These are phyloP conservation scores for Pseudozyma flocculosa DNA, from an alignment of 1,284 basidiomycete species.

Conservation along the genomic window DNA sequence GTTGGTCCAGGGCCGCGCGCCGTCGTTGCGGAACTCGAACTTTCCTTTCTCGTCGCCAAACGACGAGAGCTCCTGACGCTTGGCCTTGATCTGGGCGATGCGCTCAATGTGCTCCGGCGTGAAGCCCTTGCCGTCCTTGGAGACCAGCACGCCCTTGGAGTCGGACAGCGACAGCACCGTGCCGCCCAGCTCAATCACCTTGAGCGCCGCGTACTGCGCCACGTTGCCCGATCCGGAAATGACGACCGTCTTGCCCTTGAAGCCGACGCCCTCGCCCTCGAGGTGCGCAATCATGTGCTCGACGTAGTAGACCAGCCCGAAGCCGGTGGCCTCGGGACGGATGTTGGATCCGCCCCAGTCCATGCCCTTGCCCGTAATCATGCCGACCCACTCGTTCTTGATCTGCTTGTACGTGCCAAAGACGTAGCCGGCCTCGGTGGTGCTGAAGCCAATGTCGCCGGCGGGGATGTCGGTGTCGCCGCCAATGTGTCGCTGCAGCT, in stretches of 20 bases:
- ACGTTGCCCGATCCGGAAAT: conserved; percentile 73
- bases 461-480: conserved; percentile 76
- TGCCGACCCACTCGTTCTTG: conserved; percentile 73
- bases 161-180: conserved; percentile 76
- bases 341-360: conserved; percentile 65
- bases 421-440: conserved; percentile 56
- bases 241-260: conserved; percentile 67
- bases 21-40: conserved; percentile 48
- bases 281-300: conserved; percentile 65
- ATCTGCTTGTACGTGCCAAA: conserved; percentile 67
- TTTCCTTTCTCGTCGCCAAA: conserved; percentile 27
- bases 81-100: conserved; percentile 66
- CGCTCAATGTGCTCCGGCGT: conserved; percentile 58
- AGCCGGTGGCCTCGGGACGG: conserved; percentile 62
- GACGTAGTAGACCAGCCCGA: conserved; percentile 77
- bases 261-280: conserved; percentile 55
- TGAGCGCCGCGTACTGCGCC: conserved; percentile 75
- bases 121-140: conserved; percentile 61
- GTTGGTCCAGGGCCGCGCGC: conserved; percentile 73
- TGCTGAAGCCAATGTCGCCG: conserved; percentile 72
- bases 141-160: conserved; percentile 72
- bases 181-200: conserved; percentile 76
- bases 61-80: conserved; percentile 63
- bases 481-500: conserved; percentile 52
- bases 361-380: conserved; percentile 76